These are phyloP conservation scores for Cercospora zeae-maydis DNA, from an alignment of 2,329 filamentous ascomycete genomes.

Conservation along the genomic window DNA sequence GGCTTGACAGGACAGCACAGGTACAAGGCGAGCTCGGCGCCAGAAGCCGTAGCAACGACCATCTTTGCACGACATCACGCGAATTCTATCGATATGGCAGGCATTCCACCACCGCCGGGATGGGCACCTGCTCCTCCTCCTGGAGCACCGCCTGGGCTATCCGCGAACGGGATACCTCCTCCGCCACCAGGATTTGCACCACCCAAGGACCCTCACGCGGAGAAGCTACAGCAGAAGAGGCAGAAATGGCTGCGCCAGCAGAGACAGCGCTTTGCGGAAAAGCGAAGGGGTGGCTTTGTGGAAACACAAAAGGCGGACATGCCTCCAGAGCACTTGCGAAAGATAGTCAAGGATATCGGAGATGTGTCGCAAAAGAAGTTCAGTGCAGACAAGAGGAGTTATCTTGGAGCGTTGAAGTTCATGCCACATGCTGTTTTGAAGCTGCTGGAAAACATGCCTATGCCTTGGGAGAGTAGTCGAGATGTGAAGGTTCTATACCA, in stretches of 20 bases:
- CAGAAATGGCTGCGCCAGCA: constrained; percentile 94
- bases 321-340: constrained; percentile 95
- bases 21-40: constrained; percentile 25
- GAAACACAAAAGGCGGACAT: constrained; percentile 98
- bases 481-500: constrained; percentile 99
- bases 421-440: constrained; percentile 99
- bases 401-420: constrained; percentile 94
- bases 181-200: constrained; percentile 84
- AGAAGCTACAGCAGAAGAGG: constrained; percentile 98
- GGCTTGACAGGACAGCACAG: neutral
- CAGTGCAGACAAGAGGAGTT: constrained; percentile 96
- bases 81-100: constrained; percentile 48
- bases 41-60: constrained; percentile 25
- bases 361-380: constrained; percentile 99
- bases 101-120: constrained; percentile 64
- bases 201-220: constrained; percentile 74
- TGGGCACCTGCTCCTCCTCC: constrained; percentile 51
- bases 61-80: constrained; percentile 10
- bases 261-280: constrained; percentile 91
- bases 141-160: constrained; percentile 49
- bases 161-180: constrained; percentile 50
- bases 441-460: constrained; percentile 97
- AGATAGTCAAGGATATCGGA: constrained; percentile 97
- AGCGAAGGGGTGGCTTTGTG: constrained; percentile 91
- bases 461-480: constrained; percentile 96